Conservation (phyloP, 176 grass and related monocot genomes). For the Oryza longistaminata region DNA sequence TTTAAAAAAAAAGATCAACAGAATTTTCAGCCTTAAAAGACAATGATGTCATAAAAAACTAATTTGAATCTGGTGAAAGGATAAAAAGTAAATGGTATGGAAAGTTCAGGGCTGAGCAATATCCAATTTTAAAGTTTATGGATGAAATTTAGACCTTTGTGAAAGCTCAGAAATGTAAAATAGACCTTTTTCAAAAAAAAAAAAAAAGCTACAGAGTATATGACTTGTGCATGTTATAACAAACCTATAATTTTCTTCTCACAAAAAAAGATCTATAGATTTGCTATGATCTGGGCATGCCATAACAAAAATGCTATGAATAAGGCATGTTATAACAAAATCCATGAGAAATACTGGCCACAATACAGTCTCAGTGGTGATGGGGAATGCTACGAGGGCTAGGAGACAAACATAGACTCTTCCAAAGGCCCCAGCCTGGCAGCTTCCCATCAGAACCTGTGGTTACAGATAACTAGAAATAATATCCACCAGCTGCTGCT, state of each 20-base stretch:
- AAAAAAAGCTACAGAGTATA: background rate
- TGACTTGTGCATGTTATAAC: background rate
- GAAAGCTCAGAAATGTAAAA: background rate
- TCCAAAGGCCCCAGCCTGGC: background rate
- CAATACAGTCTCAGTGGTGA: background rate
- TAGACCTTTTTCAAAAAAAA: too few species aligned
- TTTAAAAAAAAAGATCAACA: too few species aligned
- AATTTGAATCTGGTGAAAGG: background rate
- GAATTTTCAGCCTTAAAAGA: background rate
- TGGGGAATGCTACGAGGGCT: conserved; percentile 14
- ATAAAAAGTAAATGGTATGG: background rate
- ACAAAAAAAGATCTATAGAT: background rate
- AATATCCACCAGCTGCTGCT: conserved; percentile 25
- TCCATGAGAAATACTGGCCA: background rate
- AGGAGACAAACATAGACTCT: conserved; percentile 19
- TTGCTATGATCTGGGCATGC: background rate
- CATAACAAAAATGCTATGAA: background rate
- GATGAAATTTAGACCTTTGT: background rate
- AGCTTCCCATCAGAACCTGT: conserved; percentile 9
- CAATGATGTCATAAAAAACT: background rate
- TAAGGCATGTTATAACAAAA: background rate
- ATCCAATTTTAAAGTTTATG: background rate
- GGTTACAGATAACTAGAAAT: conserved; percentile 22
- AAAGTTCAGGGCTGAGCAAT: background rate
- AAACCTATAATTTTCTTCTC: background rate